Conservation (phyloP, 2,329 filamentous ascomycete species). For the Fusarium tupiense region DNA sequence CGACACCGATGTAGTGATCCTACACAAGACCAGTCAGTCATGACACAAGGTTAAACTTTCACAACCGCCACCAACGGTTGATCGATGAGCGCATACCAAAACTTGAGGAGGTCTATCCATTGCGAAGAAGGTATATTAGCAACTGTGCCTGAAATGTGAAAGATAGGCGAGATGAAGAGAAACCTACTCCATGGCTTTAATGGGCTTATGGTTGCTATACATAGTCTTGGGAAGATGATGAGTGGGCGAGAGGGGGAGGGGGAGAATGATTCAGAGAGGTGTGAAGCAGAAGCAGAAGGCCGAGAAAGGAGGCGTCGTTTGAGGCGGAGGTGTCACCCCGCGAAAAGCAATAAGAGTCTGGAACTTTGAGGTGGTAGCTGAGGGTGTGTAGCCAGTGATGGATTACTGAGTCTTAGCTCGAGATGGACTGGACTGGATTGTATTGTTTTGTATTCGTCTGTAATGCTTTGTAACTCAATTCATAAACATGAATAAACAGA, state of each 20-base stretch:
- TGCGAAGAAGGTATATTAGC: slow-evolving; percentile 25
- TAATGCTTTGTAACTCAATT: slow-evolving; percentile 22
- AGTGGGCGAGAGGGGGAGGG: slow-evolving; percentile 1
- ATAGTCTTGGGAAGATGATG: slow-evolving; percentile 40
- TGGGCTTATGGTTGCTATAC: slow-evolving; percentile 52
- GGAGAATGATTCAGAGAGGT: not conserved
- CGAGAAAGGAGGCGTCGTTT: slow-evolving; percentile 21
- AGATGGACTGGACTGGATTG: not conserved
- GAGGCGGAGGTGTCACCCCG: slow-evolving; percentile 33
- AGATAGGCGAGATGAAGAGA: slow-evolving; percentile 2
- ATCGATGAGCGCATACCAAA: slow-evolving; percentile 41
- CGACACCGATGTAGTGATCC: slow-evolving; percentile 82
- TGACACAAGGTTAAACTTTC: not conserved
- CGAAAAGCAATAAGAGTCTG: slow-evolving; percentile 23
- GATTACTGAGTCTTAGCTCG: slow-evolving; percentile 3
- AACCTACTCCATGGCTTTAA: slow-evolving; percentile 52
- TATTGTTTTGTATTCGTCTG: not conserved
- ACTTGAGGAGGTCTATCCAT: slow-evolving; percentile 50
- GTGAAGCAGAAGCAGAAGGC: slow-evolving; percentile 3
- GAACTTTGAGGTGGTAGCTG: slow-evolving; percentile 12
- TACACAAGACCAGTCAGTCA: slow-evolving; percentile 42
- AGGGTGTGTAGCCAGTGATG: slow-evolving; percentile 1
- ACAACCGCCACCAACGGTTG: slow-evolving; percentile 8
- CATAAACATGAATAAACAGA: slow-evolving; percentile 2
- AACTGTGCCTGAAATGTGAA: slow-evolving; percentile 2